Evolutionary conservation across 2,329 filamentous ascomycete species (phyloP).

Genomic region (Ascochyta rabiei): DNA sequence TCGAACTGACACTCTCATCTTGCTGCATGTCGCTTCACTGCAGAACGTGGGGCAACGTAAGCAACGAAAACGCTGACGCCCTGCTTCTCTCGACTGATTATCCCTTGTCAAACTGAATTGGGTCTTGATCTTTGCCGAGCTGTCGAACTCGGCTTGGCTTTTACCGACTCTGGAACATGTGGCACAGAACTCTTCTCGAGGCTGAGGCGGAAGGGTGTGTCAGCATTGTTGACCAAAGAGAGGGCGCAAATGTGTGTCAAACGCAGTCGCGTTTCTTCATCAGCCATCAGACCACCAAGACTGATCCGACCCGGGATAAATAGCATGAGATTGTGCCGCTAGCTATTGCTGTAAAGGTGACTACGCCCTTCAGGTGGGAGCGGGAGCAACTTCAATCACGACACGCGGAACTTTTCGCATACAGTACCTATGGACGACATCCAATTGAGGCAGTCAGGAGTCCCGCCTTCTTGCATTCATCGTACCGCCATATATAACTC

Average conservation of each 20-base stretch:
- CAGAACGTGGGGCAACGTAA: conserved; percentile 1
- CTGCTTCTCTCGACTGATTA: background rate
- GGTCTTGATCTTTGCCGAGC: background rate
- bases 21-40: conserved; percentile 18
- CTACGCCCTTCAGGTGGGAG: conserved; percentile 40
- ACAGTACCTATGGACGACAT: background rate
- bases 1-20: conserved; percentile 17
- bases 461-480: background rate
- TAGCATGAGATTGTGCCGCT: conserved; percentile 29
- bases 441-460: background rate
- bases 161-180: background rate
- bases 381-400: conserved; percentile 36
- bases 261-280: background rate
- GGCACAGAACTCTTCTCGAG: background rate
- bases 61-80: background rate
- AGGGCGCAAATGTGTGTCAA: background rate
- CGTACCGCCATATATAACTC: background rate
- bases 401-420: conserved; percentile 16
- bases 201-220: background rate
- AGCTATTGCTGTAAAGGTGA: conserved; percentile 20
- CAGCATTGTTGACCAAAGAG: background rate
- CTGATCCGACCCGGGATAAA: conserved; percentile 40
- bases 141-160: background rate
- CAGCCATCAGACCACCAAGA: conserved; percentile 15
- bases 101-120: background rate